Conservation (phyloP, 2,329 filamentous ascomycete species). For the Nemania diffusa region DNA sequence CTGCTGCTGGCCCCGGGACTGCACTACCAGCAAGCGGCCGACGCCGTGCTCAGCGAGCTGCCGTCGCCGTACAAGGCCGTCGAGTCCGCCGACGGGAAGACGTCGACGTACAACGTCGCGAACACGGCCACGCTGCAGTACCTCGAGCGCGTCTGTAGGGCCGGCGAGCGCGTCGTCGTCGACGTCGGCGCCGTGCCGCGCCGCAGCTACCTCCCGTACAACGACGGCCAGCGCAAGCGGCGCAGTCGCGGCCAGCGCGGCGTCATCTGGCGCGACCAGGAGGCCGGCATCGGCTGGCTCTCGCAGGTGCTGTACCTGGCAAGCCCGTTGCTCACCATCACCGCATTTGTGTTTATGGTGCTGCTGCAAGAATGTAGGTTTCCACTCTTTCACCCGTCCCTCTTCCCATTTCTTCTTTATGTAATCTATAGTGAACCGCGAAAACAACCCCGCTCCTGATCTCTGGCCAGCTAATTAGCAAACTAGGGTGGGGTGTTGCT, state of each 20-base stretch:
- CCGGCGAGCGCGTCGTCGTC: slow-evolving; percentile 66
- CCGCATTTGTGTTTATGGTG: slow-evolving; percentile 57
- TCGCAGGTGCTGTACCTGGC: slow-evolving; percentile 62
- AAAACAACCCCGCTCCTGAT: neutral
- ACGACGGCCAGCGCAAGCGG: slow-evolving; percentile 43
- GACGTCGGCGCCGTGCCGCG: slow-evolving; percentile 67
- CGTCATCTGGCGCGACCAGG: slow-evolving; percentile 48
- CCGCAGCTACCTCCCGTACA: slow-evolving; percentile 41
- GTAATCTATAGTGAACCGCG: neutral
- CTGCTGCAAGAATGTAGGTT: slow-evolving; percentile 59
- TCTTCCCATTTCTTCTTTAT: neutral
- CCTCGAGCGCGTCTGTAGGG: slow-evolving; percentile 64
- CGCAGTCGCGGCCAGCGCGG: slow-evolving; percentile 42
- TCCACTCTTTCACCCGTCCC: neutral
- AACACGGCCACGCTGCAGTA: slow-evolving; percentile 66
- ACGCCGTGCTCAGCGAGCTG: slow-evolving; percentile 56
- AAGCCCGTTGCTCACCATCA: slow-evolving; percentile 59
- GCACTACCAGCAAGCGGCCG: slow-evolving; percentile 68
- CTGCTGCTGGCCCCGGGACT: slow-evolving; percentile 69
- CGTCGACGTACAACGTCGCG: slow-evolving; percentile 52
- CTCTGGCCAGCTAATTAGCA: slow-evolving; percentile 19
- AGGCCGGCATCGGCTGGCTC: slow-evolving; percentile 56
- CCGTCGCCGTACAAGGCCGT: slow-evolving; percentile 55
- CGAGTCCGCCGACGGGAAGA: slow-evolving; percentile 48
- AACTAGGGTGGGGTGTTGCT: slow-evolving; percentile 59